These are phyloP conservation scores for Saccharomyces hybrid DNA, from an alignment of 1,139 yeast genomes.

Conservation along the genomic window DNA sequence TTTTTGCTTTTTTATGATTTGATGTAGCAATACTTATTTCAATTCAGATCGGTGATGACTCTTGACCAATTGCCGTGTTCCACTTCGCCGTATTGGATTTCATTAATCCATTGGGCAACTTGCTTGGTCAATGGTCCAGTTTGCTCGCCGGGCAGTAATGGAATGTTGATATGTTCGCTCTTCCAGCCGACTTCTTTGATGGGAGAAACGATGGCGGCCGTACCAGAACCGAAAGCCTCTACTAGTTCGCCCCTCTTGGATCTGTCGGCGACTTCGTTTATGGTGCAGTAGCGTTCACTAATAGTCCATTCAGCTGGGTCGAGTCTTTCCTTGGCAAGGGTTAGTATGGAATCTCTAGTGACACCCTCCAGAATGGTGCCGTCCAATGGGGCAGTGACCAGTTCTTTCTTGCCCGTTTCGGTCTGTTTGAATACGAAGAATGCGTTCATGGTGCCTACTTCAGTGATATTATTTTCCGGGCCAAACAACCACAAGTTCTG, in stretches of 20 bases:
- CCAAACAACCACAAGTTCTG: constrained; percentile 97
- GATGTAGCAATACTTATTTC: background rate
- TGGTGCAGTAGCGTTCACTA: constrained; percentile 74
- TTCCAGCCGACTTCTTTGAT: constrained; percentile 78
- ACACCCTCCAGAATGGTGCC: constrained; percentile 97
- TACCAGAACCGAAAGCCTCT: constrained; percentile 95
- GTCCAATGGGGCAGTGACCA: constrained; percentile 92
- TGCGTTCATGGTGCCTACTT: constrained; percentile 96
- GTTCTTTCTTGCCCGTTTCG: constrained; percentile 73
- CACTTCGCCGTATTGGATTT: constrained; percentile 80
- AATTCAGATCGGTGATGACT: constrained; percentile 31
- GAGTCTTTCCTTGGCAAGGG: constrained; percentile 66
- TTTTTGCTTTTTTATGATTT: no score
- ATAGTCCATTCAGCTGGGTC: constrained; percentile 65
- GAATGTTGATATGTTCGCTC: constrained; percentile 64
- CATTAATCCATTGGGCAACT: constrained; percentile 76
- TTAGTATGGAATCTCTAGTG: constrained; percentile 82
- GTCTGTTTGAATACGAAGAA: constrained; percentile 72
- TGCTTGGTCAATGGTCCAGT: constrained; percentile 70
- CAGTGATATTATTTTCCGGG: constrained; percentile 80
- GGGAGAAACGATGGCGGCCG: constrained; percentile 95
- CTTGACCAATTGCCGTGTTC: constrained; percentile 42
- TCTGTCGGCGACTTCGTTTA: constrained; percentile 68
- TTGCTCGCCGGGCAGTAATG: constrained; percentile 69
- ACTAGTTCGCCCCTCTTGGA: constrained; percentile 74